These are phyloP conservation scores for Pseudotulostoma volvatum DNA, from an alignment of 495 filamentous ascomycete genomes.

Conservation along the genomic window DNA sequence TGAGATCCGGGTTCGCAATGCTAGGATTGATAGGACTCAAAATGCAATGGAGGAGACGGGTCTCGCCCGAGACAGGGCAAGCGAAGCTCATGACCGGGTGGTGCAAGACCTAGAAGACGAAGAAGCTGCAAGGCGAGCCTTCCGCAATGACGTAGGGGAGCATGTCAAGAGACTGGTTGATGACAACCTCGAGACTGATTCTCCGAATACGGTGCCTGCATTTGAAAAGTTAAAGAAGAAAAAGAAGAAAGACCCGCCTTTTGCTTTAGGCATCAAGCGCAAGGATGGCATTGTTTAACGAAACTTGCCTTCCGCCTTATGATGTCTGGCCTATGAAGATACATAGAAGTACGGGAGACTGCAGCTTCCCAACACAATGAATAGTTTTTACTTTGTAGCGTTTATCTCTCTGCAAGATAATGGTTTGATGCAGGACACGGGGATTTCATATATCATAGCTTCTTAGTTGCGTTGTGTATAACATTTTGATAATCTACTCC, in stretches of 20 bases:
- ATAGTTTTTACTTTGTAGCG: too few relatives aligned
- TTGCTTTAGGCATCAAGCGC: neutral
- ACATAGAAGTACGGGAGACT: too few relatives aligned
- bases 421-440: too few relatives aligned
- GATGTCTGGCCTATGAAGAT: too few relatives aligned
- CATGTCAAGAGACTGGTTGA: constrained; percentile 34
- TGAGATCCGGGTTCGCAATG: constrained; percentile 85
- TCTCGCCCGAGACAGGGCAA: constrained; percentile 25
- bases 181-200: constrained; percentile 14
- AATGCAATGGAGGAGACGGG: constrained; percentile 35
- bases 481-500: too few relatives aligned
- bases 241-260: neutral
- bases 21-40: constrained; percentile 59
- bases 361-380: too few relatives aligned
- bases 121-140: constrained; percentile 68
- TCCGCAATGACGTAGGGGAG: constrained; percentile 44
- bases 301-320: too few relatives aligned
- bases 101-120: constrained; percentile 67
- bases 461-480: too few relatives aligned
- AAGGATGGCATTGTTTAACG: too few relatives aligned
- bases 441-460: too few relatives aligned
- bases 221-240: neutral
- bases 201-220: neutral
- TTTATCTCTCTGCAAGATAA: too few relatives aligned
- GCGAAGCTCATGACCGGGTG: constrained; percentile 37